phyloP scores from a whole-genome alignment of 441 rosid species.

The Euphorbia neoarborescens region DNA sequence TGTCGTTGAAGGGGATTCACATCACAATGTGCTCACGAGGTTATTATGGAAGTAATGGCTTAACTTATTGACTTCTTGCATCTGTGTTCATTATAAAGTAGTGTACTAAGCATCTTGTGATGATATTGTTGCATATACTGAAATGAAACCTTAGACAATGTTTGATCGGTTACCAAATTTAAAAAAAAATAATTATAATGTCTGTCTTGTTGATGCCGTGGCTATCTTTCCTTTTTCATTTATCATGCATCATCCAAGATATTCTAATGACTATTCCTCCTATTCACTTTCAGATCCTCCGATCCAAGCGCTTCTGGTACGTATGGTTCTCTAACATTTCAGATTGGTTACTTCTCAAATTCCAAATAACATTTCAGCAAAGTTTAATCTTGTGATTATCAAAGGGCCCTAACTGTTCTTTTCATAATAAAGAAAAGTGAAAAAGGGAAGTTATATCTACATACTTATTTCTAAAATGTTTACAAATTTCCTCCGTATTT shows the following conservation, averaged over 20 bases:
- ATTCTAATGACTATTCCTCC: slow-evolving; percentile 10
- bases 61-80: too few relatives aligned
- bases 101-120: too few relatives aligned
- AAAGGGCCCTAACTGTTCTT: not conserved
- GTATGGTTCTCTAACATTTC: not conserved
- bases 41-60: slow-evolving; percentile 55
- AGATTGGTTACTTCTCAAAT: not conserved
- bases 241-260: not conserved
- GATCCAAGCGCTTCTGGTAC: slow-evolving; percentile 64
- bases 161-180: not conserved
- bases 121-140: not conserved
- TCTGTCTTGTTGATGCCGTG: not conserved
- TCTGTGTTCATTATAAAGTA: too few relatives aligned
- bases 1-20: slow-evolving; percentile 58
- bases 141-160: not conserved
- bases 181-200: not conserved
- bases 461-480: not conserved
- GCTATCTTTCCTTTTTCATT: slow-evolving; percentile 2
- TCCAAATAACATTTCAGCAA: not conserved
- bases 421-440: not conserved
- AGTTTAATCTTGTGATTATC: not conserved
- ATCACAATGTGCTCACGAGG: slow-evolving; percentile 54
- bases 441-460: too few relatives aligned
- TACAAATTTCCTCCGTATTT: slow-evolving; percentile 19
- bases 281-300: slow-evolving; percentile 49